These are phyloP conservation scores for Mycena metata DNA, from an alignment of 768 basidiomycete species.

Conservation along the genomic window DNA sequence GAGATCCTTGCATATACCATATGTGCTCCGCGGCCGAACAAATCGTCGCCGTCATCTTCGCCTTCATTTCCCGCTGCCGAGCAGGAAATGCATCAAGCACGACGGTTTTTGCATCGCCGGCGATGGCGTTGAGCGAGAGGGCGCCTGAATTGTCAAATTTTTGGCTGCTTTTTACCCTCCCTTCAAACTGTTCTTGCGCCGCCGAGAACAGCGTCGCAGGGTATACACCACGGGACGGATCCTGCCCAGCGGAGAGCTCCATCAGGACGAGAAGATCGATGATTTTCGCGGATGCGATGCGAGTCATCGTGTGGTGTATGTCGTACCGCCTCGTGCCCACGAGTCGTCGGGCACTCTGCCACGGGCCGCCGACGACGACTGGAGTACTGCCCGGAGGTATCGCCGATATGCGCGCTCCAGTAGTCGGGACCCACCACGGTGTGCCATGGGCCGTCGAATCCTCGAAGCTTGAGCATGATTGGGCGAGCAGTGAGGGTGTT, in stretches of 20 bases:
- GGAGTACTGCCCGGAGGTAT: neutral
- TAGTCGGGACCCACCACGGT: too few relatives aligned
- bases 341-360: neutral
- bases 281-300: neutral
- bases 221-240: conserved; percentile 4
- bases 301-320: conserved; percentile 17
- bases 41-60: too few relatives aligned
- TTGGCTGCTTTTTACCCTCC: neutral
- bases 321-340: conserved; percentile 22
- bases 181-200: neutral
- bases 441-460: conserved; percentile 9
- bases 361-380: neutral
- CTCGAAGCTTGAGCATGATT: conserved; percentile 12
- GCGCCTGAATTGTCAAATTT: neutral
- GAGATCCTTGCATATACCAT: too few relatives aligned
- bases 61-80: conserved; percentile 3
- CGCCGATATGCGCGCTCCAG: too few relatives aligned
- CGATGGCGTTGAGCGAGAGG: neutral
- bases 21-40: too few relatives aligned
- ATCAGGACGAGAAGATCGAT: conserved; percentile 16
- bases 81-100: conserved; percentile 11
- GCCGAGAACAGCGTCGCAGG: conserved; percentile 16
- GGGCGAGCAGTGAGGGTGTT: neutral
- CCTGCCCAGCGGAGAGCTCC: conserved; percentile 10
- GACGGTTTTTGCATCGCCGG: neutral